Evolutionary conservation across 2,329 filamentous ascomycete genomes (phyloP).

Genomic region (Cladosporium colombiae): DNA sequence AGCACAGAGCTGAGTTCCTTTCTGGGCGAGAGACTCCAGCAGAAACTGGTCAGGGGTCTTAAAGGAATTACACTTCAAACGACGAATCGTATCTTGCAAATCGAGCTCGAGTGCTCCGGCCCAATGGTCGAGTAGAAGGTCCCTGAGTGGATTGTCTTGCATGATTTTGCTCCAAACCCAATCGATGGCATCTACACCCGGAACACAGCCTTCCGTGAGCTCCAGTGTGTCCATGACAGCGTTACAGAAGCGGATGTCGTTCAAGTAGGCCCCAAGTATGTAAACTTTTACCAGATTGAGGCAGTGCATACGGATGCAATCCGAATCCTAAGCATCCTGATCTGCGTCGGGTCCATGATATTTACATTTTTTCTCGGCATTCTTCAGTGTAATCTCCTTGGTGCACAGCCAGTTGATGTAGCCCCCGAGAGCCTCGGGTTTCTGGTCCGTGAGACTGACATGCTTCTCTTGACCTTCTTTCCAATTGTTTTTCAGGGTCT

Average conservation of each 20-base stretch:
- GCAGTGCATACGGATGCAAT: not conserved
- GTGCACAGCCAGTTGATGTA: conserved; percentile 27
- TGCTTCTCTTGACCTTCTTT: not conserved
- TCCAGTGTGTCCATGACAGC: not conserved
- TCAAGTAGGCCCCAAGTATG: not conserved
- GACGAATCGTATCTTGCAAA: too few species aligned
- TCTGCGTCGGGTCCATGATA: too few species aligned
- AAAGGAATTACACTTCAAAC: too few species aligned
- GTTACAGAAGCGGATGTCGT: not conserved
- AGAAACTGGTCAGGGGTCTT: too few species aligned
- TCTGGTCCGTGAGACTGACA: not conserved
- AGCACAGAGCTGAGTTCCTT: too few species aligned
- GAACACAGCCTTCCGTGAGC: too few species aligned
- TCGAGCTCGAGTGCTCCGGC: too few species aligned
- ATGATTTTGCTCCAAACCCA: not conserved
- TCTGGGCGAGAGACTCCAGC: too few species aligned
- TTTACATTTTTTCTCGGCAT: not conserved
- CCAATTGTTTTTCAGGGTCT: not conserved
- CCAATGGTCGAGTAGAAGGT: too few species aligned
- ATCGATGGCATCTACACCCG: not conserved
- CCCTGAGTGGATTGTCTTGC: not conserved
- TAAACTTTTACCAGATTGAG: not conserved
- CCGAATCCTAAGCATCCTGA: too few species aligned
- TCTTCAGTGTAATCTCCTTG: not conserved
- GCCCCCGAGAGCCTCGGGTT: conserved; percentile 14